Evolutionary conservation across 352 stramenopile genomes (phyloP).

Genomic region (Globisporangium radiosum): DNA sequence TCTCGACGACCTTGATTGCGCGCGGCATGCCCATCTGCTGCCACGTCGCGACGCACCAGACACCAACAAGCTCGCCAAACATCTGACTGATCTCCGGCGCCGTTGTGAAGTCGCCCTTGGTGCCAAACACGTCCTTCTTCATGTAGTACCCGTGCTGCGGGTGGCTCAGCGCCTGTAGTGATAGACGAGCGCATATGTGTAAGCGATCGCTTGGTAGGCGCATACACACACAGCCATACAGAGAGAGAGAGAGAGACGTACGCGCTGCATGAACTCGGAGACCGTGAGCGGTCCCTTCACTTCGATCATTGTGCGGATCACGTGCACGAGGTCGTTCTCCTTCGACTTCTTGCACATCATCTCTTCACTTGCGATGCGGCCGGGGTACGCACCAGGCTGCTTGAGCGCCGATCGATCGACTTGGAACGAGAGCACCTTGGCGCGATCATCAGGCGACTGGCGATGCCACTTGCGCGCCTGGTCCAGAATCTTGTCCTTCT

Average conservation of each 20-base stretch:
- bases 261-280: conserved; percentile 92
- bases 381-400: conserved; percentile 25
- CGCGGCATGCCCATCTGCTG: conserved; percentile 77
- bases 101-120: conserved; percentile 90
- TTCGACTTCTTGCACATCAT: conserved; percentile 35
- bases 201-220: no score
- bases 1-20: conserved; percentile 84
- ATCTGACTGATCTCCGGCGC: conserved; percentile 92
- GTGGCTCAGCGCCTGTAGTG: conserved; percentile 74
- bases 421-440: conserved; percentile 51
- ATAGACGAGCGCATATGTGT: no score
- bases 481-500: conserved; percentile 18
- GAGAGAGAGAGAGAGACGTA: conserved; percentile 10
- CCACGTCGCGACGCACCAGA: conserved; percentile 92
- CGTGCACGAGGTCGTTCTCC: conserved; percentile 66
- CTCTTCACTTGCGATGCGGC: conserved; percentile 20
- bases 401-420: conserved; percentile 76
- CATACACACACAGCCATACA: no score
- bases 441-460: conserved; percentile 36
- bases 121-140: conserved; percentile 89
- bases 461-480: conserved; percentile 60
- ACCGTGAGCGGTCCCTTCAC: conserved; percentile 90
- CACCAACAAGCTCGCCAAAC: conserved; percentile 89
- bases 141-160: conserved; percentile 95
- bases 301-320: conserved; percentile 89